A percentile compares a stretch with the other conserved stretches of the same genome.
Conservation (phyloP, 2,329 filamentous ascomycete genomes). For the Cordyceps fumosorosea region DNA sequence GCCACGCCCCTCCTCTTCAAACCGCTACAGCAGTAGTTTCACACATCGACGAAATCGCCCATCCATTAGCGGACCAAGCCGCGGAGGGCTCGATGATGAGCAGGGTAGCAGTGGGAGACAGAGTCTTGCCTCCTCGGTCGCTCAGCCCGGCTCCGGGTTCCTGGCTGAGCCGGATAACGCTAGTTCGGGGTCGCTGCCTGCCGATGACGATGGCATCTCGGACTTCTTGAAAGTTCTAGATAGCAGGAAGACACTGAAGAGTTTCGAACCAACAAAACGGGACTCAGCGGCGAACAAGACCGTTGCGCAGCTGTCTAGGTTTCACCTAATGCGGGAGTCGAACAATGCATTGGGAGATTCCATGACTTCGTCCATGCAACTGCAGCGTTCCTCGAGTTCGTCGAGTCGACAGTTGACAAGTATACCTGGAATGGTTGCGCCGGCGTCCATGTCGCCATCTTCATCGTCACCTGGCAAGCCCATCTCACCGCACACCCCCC, state of each 20-base stretch:
- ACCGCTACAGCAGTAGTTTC: slow-evolving; percentile 90
- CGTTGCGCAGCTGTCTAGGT: slow-evolving; percentile 73
- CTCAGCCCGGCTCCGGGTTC: slow-evolving; percentile 70
- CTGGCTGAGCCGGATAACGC: slow-evolving; percentile 63
- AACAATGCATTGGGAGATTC: slow-evolving; percentile 87
- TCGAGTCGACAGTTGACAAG: slow-evolving; percentile 55
- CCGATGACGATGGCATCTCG: slow-evolving; percentile 87
- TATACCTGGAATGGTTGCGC: slow-evolving; percentile 59
- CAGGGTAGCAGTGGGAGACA: slow-evolving; percentile 75
- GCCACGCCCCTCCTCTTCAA: slow-evolving; percentile 70
- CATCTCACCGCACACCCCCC: slow-evolving; percentile 81
- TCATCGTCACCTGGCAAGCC: slow-evolving; percentile 90
- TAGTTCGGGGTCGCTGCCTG: slow-evolving; percentile 59
- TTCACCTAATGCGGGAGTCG: slow-evolving; percentile 82
- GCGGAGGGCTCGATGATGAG: slow-evolving; percentile 57
- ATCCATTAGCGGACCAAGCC: slow-evolving; percentile 68
- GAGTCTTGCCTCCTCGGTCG: slow-evolving; percentile 62
- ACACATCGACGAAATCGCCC: slow-evolving; percentile 73
- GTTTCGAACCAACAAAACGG: slow-evolving; percentile 63
- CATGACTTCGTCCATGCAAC: slow-evolving; percentile 80
- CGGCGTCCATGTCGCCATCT: slow-evolving; percentile 74
- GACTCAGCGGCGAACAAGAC: slow-evolving; percentile 69
- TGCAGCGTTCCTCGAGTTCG: slow-evolving; percentile 76
- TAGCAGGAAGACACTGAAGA: slow-evolving; percentile 76
- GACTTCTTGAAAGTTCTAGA: slow-evolving; percentile 89